Conservation (phyloP, 805 yeast species). For the Saccharomycopsis sp. region DNA sequence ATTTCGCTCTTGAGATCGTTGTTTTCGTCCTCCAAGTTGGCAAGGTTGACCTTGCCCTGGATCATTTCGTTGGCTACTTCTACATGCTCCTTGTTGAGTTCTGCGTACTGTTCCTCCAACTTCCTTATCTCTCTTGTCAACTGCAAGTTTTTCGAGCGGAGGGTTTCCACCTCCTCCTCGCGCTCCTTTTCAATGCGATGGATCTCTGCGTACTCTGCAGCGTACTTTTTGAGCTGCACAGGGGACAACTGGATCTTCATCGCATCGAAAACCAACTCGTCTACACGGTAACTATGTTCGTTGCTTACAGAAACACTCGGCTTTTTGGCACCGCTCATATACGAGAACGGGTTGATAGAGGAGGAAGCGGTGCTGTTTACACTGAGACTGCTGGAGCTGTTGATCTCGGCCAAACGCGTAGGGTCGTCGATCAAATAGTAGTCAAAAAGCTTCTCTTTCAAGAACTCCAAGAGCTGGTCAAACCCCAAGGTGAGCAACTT, state of each 20-base stretch:
- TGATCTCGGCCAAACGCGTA: slow-evolving; percentile 18
- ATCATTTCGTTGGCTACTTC: slow-evolving; percentile 85
- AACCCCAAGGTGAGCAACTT: slow-evolving; percentile 56
- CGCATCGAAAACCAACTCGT: slow-evolving; percentile 73
- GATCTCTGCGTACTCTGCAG: slow-evolving; percentile 67
- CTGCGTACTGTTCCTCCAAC: slow-evolving; percentile 61
- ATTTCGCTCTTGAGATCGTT: slow-evolving; percentile 47
- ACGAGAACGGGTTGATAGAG: slow-evolving; percentile 21
- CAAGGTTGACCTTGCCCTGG: slow-evolving; percentile 65
- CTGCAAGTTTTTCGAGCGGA: slow-evolving; percentile 61
- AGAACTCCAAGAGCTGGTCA: slow-evolving; percentile 67
- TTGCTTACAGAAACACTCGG: slow-evolving; percentile 20
- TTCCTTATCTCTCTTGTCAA: slow-evolving; percentile 66
- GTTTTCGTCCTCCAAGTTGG: slow-evolving; percentile 71
- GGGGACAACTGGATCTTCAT: slow-evolving; percentile 70
- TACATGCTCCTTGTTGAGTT: slow-evolving; percentile 75
- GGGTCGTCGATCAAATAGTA: slow-evolving; percentile 44
- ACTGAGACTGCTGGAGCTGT: slow-evolving; percentile 2
- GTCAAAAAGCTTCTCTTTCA: slow-evolving; percentile 75
- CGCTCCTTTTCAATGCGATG: slow-evolving; percentile 60
- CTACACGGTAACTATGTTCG: slow-evolving; percentile 47
- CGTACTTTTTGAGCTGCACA: slow-evolving; percentile 60
- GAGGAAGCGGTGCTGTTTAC: slow-evolving; percentile 9
- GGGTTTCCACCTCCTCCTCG: slow-evolving; percentile 50
- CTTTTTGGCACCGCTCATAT: slow-evolving; percentile 15